A percentile compares a stretch with the other conserved stretches of the same genome.
Conservation (phyloP, 805 yeast genomes). For the Yamadazyma phyllophila region DNA sequence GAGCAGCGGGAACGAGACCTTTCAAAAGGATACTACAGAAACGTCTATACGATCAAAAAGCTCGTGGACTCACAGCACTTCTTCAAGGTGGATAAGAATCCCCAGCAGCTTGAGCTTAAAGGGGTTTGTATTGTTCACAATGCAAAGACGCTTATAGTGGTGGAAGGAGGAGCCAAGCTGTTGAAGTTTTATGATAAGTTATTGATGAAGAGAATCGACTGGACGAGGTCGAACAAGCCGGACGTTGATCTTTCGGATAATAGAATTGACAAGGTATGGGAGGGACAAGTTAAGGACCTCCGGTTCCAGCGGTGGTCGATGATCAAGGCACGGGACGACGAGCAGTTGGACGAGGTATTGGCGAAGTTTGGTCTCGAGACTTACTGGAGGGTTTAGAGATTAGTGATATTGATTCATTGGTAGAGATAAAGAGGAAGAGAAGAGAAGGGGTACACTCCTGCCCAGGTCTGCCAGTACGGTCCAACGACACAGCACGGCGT, state of each 20-base stretch:
- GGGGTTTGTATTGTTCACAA: conserved; percentile 59
- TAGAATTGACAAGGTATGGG: conserved; percentile 60
- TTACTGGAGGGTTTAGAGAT: conserved; percentile 47
- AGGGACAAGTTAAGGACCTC: conserved; percentile 55
- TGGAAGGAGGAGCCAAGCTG: conserved; percentile 70
- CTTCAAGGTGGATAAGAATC: conserved; percentile 76
- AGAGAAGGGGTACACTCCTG: too few species aligned
- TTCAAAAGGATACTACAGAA: conserved; percentile 49
- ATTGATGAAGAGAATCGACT: conserved; percentile 59
- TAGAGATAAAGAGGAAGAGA: too few species aligned
- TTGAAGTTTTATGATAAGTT: conserved; percentile 63
- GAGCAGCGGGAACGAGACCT: conserved; percentile 48
- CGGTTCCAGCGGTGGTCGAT: conserved; percentile 71
- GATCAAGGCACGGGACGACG: conserved; percentile 50
- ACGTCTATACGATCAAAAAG: conserved; percentile 57
- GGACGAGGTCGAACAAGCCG: conserved; percentile 48
- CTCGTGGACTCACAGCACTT: conserved; percentile 64
- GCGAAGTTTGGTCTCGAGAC: conserved; percentile 52
- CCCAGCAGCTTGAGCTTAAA: conserved; percentile 62
- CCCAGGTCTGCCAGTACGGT: too few species aligned
- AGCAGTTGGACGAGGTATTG: conserved; percentile 49
- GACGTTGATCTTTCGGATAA: conserved; percentile 40
- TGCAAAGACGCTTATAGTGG: conserved; percentile 57
- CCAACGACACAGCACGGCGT: too few species aligned
- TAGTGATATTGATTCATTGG: too few species aligned